Evolutionary conservation across 2,329 filamentous ascomycete genomes (phyloP).

Genomic region (Colletotrichum sp.): DNA sequence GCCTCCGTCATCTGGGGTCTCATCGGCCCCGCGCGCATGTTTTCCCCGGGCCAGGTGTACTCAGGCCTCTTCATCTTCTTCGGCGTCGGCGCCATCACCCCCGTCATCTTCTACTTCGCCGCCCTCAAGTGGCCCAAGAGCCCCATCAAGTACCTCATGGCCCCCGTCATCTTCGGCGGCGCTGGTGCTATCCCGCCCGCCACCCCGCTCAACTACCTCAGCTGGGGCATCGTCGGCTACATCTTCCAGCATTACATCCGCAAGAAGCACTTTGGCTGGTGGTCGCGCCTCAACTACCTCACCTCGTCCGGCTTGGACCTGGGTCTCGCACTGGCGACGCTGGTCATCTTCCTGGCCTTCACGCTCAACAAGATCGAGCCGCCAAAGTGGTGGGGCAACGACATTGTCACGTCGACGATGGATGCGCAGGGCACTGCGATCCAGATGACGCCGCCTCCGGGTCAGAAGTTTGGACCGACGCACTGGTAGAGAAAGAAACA

Average conservation of each 20-base stretch:
- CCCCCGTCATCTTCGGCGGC: conserved; percentile 68
- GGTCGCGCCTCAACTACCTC: conserved; percentile 76
- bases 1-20: conserved; percentile 73
- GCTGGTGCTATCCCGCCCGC: conserved; percentile 66
- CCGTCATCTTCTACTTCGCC: conserved; percentile 56
- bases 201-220: conserved; percentile 75
- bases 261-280: conserved; percentile 70
- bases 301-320: conserved; percentile 73
- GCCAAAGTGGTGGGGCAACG: conserved; percentile 74
- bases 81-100: conserved; percentile 56
- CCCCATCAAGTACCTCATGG: conserved; percentile 58
- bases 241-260: conserved; percentile 74
- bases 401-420: conserved; percentile 62
- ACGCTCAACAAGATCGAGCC: conserved; percentile 66
- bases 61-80: conserved; percentile 66
- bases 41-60: conserved; percentile 68
- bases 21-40: conserved; percentile 67
- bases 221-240: conserved; percentile 75
- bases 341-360: conserved; percentile 74
- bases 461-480: conserved; percentile 66
- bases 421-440: conserved; percentile 65
- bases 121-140: conserved; percentile 57
- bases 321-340: conserved; percentile 69
- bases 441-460: conserved; percentile 54
- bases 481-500: conserved; percentile 46